Evolutionary conservation across 2,329 filamentous ascomycete species (phyloP).

Genomic region (Pestalotiopsis sp.): DNA sequence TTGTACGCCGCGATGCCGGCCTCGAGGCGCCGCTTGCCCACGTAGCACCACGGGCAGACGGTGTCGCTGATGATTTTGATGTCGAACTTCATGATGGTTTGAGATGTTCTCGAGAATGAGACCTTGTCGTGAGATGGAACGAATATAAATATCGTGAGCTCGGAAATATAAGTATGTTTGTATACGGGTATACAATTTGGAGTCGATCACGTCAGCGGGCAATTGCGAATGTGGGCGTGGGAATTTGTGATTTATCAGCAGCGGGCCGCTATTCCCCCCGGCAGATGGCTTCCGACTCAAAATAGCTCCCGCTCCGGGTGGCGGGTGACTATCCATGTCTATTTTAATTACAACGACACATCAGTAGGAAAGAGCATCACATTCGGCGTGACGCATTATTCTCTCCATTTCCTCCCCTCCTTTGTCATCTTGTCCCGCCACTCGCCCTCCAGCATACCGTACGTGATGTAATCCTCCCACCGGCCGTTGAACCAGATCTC

Average conservation of each 20-base stretch:
- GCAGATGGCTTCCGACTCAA: not conserved
- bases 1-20: constrained; percentile 62
- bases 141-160: too few species aligned
- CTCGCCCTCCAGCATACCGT: constrained; percentile 37
- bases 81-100: constrained; percentile 62
- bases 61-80: constrained; percentile 69
- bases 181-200: not conserved
- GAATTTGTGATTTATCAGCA: constrained; percentile 7
- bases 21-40: constrained; percentile 66
- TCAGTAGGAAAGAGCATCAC: too few species aligned
- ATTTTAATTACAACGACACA: too few species aligned
- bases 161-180: not conserved
- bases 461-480: constrained; percentile 37
- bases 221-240: not conserved
- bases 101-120: not conserved
- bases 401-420: constrained; percentile 16
- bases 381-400: not conserved
- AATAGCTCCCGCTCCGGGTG: not conserved
- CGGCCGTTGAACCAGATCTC: constrained; percentile 35
- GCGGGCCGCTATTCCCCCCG: not conserved
- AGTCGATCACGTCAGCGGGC: not conserved
- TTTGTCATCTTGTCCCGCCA: constrained; percentile 27
- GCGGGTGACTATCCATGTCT: not conserved
- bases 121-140: too few species aligned
- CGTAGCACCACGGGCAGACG: constrained; percentile 68